Evolutionary conservation across 495 filamentous ascomycete species (phyloP), one percentile per base, ranked within the genome.

Genomic region (Tuber umbilicatum): DNA sequence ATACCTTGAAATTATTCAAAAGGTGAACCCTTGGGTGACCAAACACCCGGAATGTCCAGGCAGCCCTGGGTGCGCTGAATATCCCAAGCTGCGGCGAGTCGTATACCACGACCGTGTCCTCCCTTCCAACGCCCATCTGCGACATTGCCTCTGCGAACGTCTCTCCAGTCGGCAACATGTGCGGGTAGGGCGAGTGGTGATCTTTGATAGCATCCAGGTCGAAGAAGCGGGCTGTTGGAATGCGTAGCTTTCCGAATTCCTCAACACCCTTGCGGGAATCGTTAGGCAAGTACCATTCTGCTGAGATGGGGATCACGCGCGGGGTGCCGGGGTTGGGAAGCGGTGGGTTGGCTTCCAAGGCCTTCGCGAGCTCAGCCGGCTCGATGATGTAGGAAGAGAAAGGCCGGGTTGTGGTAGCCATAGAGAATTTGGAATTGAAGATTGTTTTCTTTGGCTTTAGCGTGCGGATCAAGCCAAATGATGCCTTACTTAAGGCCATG

Each of bases 251-350:
- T 74, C 87, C 87, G 86, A 94, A 98, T 74, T 90, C 89, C 60
- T 92, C 85, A 76, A 87, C 85, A 1, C 96, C 96, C 73, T 87
- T 94, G 75, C 93, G 91, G 37, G 89, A 86, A 74, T 95, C 93
- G 85, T 97, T 97, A 55, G 96, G 95, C 79, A 99, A 88, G 81
- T 97, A 98, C 95, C 95, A 99, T 43, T 93, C 88, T 50, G 94
- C 95, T 82, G 92, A 97, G 70, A 99, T 84, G 2, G 96, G 93
- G 71, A 98, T 88, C 41, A 94, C 89, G 76, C 92, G 89, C 0
- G 95, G 90, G 40, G 91, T 90, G 21, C 90, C 90, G 80, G 93
- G 91, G 75, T 90, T 89, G 74, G 87, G 89, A 31, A 64, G 55
- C 0, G 90, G 86, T 7, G 92, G 87, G 80, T 91, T 93, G 81